phyloP scores from a whole-genome alignment of 495 filamentous ascomycete genomes.

The Elasticomyces elasticus region DNA sequence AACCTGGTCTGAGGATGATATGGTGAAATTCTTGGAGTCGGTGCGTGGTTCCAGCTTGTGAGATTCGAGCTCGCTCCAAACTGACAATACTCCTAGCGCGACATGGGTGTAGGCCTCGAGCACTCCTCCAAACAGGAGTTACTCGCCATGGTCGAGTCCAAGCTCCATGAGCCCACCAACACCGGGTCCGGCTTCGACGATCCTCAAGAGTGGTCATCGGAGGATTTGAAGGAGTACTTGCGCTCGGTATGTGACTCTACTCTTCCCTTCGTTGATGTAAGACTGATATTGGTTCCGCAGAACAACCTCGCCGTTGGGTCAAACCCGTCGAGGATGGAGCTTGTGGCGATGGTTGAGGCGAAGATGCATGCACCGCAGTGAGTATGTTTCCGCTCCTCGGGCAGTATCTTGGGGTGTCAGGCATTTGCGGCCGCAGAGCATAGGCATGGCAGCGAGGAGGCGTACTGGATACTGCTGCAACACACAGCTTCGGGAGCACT shows the following conservation, averaged over 20 bases:
- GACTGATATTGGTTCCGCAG: neutral
- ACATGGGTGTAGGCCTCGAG: neutral
- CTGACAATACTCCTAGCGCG: neutral
- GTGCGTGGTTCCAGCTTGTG: neutral
- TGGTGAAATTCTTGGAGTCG: slow-evolving; percentile 1
- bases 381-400: no score
- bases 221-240: neutral
- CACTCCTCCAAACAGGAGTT: slow-evolving; percentile 3
- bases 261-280: neutral
- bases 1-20: slow-evolving; percentile 3
- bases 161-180: slow-evolving; percentile 2
- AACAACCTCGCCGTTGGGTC: neutral
- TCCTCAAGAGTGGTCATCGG: slow-evolving; percentile 1
- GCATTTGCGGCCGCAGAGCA: no score
- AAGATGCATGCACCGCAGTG: neutral
- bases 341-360: slow-evolving; percentile 1
- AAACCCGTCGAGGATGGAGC: neutral
- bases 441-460: no score
- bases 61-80: neutral
- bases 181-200: slow-evolving; percentile 3
- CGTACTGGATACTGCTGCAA: no score
- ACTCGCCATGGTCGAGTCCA: slow-evolving; percentile 8
- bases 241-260: neutral
- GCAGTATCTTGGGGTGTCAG: no score
- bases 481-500: no score